Percentiles rank a stretch among this genome's conserved stretches.
Conservation (phyloP, 345 rosid species). For the Heritiera littoralis region DNA sequence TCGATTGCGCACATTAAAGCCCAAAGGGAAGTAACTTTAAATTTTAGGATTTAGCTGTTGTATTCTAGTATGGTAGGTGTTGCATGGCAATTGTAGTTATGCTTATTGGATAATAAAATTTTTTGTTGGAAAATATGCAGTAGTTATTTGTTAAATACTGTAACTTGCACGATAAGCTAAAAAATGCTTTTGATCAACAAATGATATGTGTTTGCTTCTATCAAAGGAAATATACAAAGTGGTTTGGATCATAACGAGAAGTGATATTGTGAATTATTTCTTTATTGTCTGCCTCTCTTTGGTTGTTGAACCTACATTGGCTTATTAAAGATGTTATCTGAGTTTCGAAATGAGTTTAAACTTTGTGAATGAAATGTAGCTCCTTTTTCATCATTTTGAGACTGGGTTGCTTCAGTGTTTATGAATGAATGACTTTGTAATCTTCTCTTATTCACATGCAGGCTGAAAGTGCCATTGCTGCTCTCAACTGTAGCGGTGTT, state of each 20-base stretch:
- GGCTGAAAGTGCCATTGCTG: constrained; percentile 98
- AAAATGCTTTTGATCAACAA: background rate
- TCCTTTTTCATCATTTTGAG: background rate
- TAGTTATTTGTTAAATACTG: background rate
- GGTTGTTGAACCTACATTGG: background rate
- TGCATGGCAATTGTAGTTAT: background rate
- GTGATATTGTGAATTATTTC: background rate
- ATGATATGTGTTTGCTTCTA: background rate
- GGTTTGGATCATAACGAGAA: background rate
- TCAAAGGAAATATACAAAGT: background rate
- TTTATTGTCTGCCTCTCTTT: constrained; percentile 2
- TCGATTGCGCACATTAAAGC: background rate
- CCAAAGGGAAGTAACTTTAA: constrained; percentile 2
- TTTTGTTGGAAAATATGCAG: background rate
- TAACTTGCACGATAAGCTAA: background rate
- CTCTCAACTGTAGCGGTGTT: constrained; percentile 94
- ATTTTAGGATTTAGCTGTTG: background rate
- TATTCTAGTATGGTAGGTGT: background rate
- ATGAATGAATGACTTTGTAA: constrained; percentile 1
- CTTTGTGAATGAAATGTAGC: background rate
- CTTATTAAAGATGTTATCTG: background rate
- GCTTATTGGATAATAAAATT: background rate
- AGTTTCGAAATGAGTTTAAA: background rate
- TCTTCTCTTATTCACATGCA: constrained; percentile 29
- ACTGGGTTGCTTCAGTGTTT: background rate